Evolutionary conservation across 73 alveolate genomes (phyloP).

Genomic region (Stentor roeselii): DNA sequence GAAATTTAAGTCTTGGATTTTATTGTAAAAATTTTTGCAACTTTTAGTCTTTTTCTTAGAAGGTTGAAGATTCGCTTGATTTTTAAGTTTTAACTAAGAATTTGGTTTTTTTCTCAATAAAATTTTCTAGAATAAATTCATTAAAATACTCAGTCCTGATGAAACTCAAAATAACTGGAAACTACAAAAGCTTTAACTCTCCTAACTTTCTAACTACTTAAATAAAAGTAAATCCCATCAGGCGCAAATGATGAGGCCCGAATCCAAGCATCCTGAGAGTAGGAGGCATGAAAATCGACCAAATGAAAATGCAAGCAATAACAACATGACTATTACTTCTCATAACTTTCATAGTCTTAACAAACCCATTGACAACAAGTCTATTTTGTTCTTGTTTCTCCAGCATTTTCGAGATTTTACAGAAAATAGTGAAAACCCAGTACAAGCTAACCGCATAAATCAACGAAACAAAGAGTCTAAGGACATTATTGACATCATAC

Average conservation of each 20-base stretch:
- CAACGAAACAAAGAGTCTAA: not conserved
- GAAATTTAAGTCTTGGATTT: not conserved
- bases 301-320: not conserved
- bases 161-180: too few relatives aligned
- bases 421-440: not conserved
- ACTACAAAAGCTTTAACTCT: too few relatives aligned
- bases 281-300: slow-evolving; percentile 23
- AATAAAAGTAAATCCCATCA: not conserved
- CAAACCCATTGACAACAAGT: too few relatives aligned
- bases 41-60: not conserved
- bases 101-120: too few relatives aligned
- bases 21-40: not conserved
- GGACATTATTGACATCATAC: not conserved
- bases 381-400: not conserved
- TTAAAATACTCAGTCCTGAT: too few relatives aligned
- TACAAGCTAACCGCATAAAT: not conserved
- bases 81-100: too few relatives aligned
- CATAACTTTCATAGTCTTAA: not conserved
- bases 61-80: too few relatives aligned
- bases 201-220: too few relatives aligned
- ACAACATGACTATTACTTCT: not conserved
- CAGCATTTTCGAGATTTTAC: not conserved
- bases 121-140: too few relatives aligned
- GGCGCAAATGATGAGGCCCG: not conserved
- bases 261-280: not conserved